Evolutionary conservation across 345 rosid species (phyloP).

Genomic region (Jatropha curcas): DNA sequence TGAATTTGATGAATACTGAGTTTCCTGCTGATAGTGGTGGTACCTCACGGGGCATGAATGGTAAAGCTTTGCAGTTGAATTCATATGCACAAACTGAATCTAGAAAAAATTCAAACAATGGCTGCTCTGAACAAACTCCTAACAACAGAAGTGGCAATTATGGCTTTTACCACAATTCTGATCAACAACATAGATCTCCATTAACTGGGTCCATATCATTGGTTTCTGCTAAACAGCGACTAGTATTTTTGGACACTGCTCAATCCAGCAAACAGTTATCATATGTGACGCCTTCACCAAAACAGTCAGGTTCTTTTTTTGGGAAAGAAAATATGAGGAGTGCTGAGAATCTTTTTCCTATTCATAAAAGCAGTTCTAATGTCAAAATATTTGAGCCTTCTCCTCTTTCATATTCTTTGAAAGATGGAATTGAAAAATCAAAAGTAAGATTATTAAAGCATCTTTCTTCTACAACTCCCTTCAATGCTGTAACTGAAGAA

Average conservation of each 20-base stretch:
- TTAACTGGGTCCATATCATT: slow-evolving; percentile 39
- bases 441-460: slow-evolving; percentile 41
- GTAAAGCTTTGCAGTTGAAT: slow-evolving; percentile 24
- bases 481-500: slow-evolving; percentile 32
- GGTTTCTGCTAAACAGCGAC: slow-evolving; percentile 32
- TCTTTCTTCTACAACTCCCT: slow-evolving; percentile 37
- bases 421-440: slow-evolving; percentile 50
- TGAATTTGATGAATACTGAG: slow-evolving; percentile 18
- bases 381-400: slow-evolving; percentile 45
- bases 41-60: slow-evolving; percentile 20
- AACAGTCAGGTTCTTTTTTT: slow-evolving; percentile 39
- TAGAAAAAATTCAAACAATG: slow-evolving; percentile 28
- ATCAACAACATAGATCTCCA: slow-evolving; percentile 32
- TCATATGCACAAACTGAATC: slow-evolving; percentile 34
- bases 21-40: slow-evolving; percentile 18
- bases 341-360: slow-evolving; percentile 39
- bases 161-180: slow-evolving; percentile 22
- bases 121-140: slow-evolving; percentile 18
- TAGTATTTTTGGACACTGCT: slow-evolving; percentile 32
- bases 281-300: slow-evolving; percentile 63
- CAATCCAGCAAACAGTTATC: slow-evolving; percentile 31
- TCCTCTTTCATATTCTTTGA: slow-evolving; percentile 42
- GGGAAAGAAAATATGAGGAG: slow-evolving; percentile 43
- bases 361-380: slow-evolving; percentile 46
- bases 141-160: slow-evolving; percentile 11